A percentile compares a stretch with the other conserved stretches of the same genome.
These are phyloP conservation scores for Tillandsia leiboldiana DNA, from an alignment of 176 grass and related monocot species.

Conservation along the genomic window DNA sequence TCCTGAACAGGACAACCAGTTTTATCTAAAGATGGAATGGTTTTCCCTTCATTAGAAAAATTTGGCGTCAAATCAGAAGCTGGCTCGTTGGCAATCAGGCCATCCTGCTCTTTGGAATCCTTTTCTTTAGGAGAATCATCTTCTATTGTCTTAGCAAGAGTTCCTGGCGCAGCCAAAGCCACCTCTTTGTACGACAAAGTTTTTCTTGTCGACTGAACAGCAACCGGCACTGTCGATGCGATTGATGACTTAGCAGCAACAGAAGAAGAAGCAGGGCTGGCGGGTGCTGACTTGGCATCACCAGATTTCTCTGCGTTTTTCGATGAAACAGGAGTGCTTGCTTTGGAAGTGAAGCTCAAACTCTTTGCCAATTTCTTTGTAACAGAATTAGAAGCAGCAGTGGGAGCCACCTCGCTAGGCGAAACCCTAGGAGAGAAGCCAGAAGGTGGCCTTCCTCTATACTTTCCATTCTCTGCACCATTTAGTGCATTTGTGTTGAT, in stretches of 20 bases:
- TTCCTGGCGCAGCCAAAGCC: slow-evolving; percentile 82
- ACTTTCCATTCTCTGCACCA: slow-evolving; percentile 54
- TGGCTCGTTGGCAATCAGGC: slow-evolving; percentile 23
- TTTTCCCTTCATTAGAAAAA: too few relatives aligned
- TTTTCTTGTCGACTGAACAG: slow-evolving; percentile 57
- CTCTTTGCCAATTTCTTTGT: slow-evolving; percentile 75
- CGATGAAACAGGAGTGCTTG: slow-evolving; percentile 28
- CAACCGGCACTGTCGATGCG: slow-evolving; percentile 28
- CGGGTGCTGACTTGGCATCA: slow-evolving; percentile 36
- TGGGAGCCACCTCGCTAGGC: slow-evolving; percentile 30
- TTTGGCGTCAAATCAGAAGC: not conserved
- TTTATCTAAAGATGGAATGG: slow-evolving; percentile 15
- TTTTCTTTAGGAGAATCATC: slow-evolving; percentile 40
- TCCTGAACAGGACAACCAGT: slow-evolving; percentile 21
- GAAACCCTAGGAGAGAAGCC: slow-evolving; percentile 50
- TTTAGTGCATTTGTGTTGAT: slow-evolving; percentile 63
- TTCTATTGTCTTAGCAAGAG: slow-evolving; percentile 58
- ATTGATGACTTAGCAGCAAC: slow-evolving; percentile 39
- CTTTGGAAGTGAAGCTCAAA: slow-evolving; percentile 59
- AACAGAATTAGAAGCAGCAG: slow-evolving; percentile 41
- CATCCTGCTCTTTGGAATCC: slow-evolving; percentile 19
- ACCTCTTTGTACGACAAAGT: slow-evolving; percentile 97
- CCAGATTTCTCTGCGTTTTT: slow-evolving; percentile 48
- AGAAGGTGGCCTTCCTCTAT: slow-evolving; percentile 45
- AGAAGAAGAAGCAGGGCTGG: slow-evolving; percentile 31